Base-by-base conservation (phyloP, 331 rosid species). In the Malus hybrid region DNA sequence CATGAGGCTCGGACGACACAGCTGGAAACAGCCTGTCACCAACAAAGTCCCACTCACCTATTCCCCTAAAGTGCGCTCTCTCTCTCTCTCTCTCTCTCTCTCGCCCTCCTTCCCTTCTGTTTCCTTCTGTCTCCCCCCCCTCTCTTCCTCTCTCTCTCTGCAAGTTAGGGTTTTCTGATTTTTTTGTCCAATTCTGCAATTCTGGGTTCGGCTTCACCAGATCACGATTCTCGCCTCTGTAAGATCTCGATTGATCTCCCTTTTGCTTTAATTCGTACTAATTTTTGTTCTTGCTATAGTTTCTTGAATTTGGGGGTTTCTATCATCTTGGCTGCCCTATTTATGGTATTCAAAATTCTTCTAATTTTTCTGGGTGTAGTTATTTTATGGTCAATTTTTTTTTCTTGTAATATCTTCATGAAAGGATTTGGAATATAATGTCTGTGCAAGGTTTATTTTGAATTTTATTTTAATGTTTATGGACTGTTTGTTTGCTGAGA, bases 11-110 rank as follows among this genome's bases (percentile, higher is more conserved):
- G 88, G 93, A 70, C 10, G 79, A 79, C 82, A 88, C 97, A 91
- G 96, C 98, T 94, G 99, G 97, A 86, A 91, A 94, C 97, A 94
- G 97, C 70, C 96, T 94, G 99, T 94, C 89, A 86, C 87, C 99
- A 94, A 94, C 97, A 85, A 94, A 92, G 97, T 94, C 89, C 96
- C 99, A 91, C 99, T 94, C 93, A 91, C 89, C 93, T 78, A 85
- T 85, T 85, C 87, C 91, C 87, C 87, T 80, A 8, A 24, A 80
- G 86, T 80, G 54, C 87, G 83, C 80, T 83, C 85, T 10, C 83
- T 65, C 82, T 57, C 22, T 22, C 22, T 27, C 22, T 22, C 22
- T 27, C 65, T 4, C 39, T 24, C 59, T 27, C 9, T 15, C 19
- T 48, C 48, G 2, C 46, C n/a, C 19, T 8, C 59, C 1, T 42